Conservation (phyloP, 768 basidiomycete genomes). For the Thelephora aurantiotincta region DNA sequence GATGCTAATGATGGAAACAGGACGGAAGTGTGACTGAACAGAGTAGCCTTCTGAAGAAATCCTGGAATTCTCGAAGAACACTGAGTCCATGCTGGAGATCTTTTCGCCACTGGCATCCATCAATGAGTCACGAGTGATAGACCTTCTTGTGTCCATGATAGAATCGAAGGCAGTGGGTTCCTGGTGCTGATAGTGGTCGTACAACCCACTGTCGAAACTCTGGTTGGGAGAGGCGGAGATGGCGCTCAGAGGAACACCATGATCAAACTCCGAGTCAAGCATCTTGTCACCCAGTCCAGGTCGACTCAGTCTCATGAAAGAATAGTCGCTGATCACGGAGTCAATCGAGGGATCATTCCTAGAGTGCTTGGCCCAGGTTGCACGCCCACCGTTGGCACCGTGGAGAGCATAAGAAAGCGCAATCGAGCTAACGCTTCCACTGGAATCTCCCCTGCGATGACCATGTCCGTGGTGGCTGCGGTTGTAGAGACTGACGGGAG, state of each 20-base stretch:
- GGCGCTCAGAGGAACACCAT: conserved; percentile 38
- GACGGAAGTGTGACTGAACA: conserved; percentile 44
- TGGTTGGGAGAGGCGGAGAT: conserved; percentile 56
- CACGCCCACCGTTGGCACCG: conserved; percentile 38
- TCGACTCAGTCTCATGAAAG: conserved; percentile 40
- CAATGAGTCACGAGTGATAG: conserved; percentile 14
- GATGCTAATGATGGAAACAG: conserved; percentile 49
- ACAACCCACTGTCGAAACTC: conserved; percentile 16
- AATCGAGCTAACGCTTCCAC: conserved; percentile 40
- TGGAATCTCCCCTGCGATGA: conserved; percentile 42
- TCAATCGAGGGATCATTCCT: conserved; percentile 45
- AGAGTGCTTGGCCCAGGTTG: conserved; percentile 43
- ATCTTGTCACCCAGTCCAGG: conserved; percentile 81
- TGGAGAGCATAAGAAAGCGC: conserved; percentile 40
- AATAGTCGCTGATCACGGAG: conserved; percentile 52
- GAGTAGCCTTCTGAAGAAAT: conserved; percentile 18
- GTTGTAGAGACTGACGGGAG: conserved; percentile 63
- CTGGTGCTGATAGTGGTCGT: conserved; percentile 14
- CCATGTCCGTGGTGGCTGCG: conserved; percentile 31
- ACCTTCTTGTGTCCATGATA: conserved; percentile 32
- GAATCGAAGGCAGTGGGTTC: conserved; percentile 45
- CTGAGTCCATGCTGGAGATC: conserved; percentile 41
- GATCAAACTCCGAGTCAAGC: conserved; percentile 49
- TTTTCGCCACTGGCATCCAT: conserved; percentile 43
- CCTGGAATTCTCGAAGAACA: conserved; percentile 36